Evolutionary conservation across 148 eudicot species (phyloP), one percentile per base, ranked within the genome.

Genomic region (Dianthus caryophyllus): DNA sequence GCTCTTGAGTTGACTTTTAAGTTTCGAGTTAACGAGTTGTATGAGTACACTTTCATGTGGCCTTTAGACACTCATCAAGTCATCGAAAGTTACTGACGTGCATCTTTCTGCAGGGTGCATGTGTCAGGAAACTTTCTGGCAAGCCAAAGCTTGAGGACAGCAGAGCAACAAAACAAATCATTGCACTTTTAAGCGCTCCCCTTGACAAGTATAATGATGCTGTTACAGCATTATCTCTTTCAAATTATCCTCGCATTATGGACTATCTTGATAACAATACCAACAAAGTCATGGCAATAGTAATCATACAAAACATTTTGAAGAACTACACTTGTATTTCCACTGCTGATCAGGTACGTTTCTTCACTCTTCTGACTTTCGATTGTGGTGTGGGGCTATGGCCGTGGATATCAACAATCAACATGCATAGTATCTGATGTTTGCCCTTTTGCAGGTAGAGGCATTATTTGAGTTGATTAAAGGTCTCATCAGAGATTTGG

Each of bases 231-330:
- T 71, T 95, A 69, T 88, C 96, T 17, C 96, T 95, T 66, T 90
- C 93, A 65, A 95, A 95, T 79, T 95, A 95, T 85, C 99, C 99
- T 44, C 85, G 93, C 65, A 86, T 95, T 56, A 95, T 95, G 99
- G 99, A 87, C 62, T 88, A 86, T 80, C 99, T 95, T 66, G 99
- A 95, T 75, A 77, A 80, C 55, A 88, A 80, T 70, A 95, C 99
- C 44, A 95, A 95, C 70, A 95, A 88, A 85, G 77, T 90, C 71
- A 95, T 95, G 99, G 99, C 99, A 33, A 86, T 90, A 93, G 89
- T 95, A 73, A 95, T 95, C 64, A 88, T 95, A 68, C 89, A 88
- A 79, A 95, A 91, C 75, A 88, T 90, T 66, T 79, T 95, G 75
- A 95, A 85, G 69, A 90, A 87, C 49, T 73, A 80, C 63, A 87